Conservation (phyloP, 306 rosid species). For the Macrotyloma uniflorum region DNA sequence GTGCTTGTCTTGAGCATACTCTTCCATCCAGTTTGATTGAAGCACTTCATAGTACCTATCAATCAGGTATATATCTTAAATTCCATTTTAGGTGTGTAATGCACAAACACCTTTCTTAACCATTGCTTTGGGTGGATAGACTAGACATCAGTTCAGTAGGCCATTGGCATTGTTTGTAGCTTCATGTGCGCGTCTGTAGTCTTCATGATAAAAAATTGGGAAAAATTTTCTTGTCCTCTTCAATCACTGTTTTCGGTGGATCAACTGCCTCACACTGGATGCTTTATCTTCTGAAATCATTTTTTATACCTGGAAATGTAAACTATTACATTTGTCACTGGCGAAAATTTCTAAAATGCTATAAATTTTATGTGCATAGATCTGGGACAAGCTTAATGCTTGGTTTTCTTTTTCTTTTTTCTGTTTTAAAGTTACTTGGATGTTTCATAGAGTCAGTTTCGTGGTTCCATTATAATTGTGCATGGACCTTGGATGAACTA, state of each 20-base stretch:
- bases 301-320: neutral
- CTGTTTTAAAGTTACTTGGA: slow-evolving; percentile 1
- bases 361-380: neutral
- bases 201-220: slow-evolving; percentile 9
- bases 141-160: slow-evolving; percentile 1
- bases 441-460: slow-evolving; percentile 19
- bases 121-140: neutral
- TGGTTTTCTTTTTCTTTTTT: slow-evolving; percentile 10
- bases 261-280: neutral
- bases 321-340: neutral
- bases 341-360: slow-evolving; percentile 11
- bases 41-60: slow-evolving; percentile 56
- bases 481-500: slow-evolving; percentile 1
- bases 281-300: slow-evolving; percentile 16
- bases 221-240: too few relatives aligned
- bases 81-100: slow-evolving; percentile 18
- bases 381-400: neutral
- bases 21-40: slow-evolving; percentile 67
- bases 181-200: neutral
- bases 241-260: neutral
- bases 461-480: neutral
- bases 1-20: slow-evolving; percentile 55
- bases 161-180: neutral
- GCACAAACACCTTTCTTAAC: neutral
- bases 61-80: slow-evolving; percentile 60